Evolutionary conservation across 148 eudicot genomes (phyloP).

Genomic region (Pouteria glomerata): DNA sequence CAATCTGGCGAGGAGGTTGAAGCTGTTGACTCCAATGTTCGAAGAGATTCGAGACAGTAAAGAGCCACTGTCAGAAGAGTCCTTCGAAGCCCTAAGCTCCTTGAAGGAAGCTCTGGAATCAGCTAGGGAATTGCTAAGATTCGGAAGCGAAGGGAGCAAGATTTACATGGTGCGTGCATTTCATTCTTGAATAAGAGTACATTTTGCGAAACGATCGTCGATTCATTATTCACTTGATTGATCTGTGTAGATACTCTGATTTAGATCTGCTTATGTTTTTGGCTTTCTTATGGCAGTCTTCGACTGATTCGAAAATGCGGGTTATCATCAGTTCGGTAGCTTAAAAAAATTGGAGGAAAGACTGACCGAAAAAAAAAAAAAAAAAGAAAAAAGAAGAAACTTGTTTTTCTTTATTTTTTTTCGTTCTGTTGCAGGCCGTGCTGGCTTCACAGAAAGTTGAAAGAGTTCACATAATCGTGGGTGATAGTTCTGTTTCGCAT

Average conservation of each 20-base stretch:
- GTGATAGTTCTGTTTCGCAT: background rate
- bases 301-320: background rate
- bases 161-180: conserved; percentile 58
- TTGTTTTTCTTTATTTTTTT: no score
- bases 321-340: background rate
- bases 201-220: background rate
- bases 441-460: background rate
- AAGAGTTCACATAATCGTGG: background rate
- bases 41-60: conserved; percentile 73
- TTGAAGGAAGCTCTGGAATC: conserved; percentile 37
- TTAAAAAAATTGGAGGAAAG: background rate
- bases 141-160: conserved; percentile 72
- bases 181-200: background rate
- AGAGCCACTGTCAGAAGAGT: conserved; percentile 22
- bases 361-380: no score
- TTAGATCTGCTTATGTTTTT: conserved; percentile 10
- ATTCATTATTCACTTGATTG: background rate
- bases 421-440: background rate
- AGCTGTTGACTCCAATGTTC: conserved; percentile 78
- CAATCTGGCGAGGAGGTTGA: conserved; percentile 70
- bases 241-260: background rate
- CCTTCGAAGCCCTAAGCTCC: conserved; percentile 20
- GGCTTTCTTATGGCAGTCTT: background rate
- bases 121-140: conserved; percentile 59
- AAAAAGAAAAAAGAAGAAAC: no score